Percentiles rank a stretch among this genome's conserved stretches.
Conservation (phyloP, 2,329 filamentous ascomycete genomes). For the Fusarium pininemorale region DNA sequence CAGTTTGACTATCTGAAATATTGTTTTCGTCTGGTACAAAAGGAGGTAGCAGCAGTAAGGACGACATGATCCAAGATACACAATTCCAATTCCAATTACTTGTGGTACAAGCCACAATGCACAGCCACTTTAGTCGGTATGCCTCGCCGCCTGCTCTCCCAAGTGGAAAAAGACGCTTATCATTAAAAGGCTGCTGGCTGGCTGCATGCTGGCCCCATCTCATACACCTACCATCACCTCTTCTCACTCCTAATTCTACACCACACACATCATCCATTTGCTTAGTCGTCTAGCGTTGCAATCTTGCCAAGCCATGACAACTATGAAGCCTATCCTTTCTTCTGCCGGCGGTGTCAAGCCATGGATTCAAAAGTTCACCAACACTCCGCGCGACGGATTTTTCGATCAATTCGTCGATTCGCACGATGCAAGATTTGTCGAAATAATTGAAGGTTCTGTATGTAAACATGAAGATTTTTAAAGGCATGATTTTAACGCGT, state of each 20-base stretch:
- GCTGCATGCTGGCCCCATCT: background rate
- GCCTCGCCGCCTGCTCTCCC: background rate
- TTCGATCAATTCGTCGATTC: background rate
- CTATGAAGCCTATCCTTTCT: background rate
- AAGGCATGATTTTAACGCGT: no score
- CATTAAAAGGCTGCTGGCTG: background rate
- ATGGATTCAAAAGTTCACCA: background rate
- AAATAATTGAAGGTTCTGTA: background rate
- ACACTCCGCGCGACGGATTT: background rate
- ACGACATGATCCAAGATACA: background rate
- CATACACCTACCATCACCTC: background rate
- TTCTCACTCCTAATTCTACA: accelerated
- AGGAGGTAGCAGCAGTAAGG: background rate
- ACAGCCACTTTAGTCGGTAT: background rate
- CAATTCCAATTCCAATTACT: background rate
- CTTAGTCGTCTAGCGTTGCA: accelerated
- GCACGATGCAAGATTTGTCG: accelerated
- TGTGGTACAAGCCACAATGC: background rate
- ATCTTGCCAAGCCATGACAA: background rate
- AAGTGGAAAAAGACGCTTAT: background rate
- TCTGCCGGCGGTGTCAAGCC: background rate
- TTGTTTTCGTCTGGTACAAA: background rate
- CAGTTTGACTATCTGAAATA: accelerated
- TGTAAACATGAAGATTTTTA: no score
- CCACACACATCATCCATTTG: accelerated